Evolutionary conservation across 129 eudicot species (phyloP), one percentile per base, ranked within the genome.

Genomic region (Lactuca sativa): DNA sequence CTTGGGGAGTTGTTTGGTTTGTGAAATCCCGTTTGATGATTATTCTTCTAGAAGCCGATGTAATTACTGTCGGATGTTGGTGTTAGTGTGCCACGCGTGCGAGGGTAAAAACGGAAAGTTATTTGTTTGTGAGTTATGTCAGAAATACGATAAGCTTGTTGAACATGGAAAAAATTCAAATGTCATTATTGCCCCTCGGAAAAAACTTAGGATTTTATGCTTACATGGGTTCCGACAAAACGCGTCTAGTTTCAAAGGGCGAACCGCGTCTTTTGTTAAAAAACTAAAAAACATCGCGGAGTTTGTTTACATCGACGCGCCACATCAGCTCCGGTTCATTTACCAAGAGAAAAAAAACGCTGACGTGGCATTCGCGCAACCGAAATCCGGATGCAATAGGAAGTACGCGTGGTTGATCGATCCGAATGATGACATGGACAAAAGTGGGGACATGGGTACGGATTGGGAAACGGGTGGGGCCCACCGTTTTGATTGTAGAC

Each of bases 161-260:
- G 72, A 56, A 68, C 41, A 49, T 8, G 84, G 68, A 56, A 17
- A 64, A 14, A 72, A 73, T 70, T 56, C 78, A 5, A 21, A 51
- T 33, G 73, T 71, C 58, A 56, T 71, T 18, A 80, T 55, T 76
- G 55, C 84, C 57, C 68, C 73, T 43, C 49, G 13, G 4, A 85
- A 78, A 64, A 93, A 87, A 73, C 79, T 93, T 15, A 81, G 90
- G 58, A 90, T 93, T 61, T 74, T 93, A 66, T 93, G 99, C 74
- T 78, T 93, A 79, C 99, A 93, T 57, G 99, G 99, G 47, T 93
- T 93, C 74, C 83, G 99, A 11, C 99, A 93, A 70, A 93, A 93
- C 79, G 99, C 99, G 55, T 89, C 99, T 59, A 73, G 92, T 74
- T 93, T 93, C 59, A 93, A 80, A 78, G 99, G 99, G 74, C 83